These are phyloP conservation scores for Eucalyptus marginata DNA, from an alignment of 345 rosid species.

Conservation along the genomic window DNA sequence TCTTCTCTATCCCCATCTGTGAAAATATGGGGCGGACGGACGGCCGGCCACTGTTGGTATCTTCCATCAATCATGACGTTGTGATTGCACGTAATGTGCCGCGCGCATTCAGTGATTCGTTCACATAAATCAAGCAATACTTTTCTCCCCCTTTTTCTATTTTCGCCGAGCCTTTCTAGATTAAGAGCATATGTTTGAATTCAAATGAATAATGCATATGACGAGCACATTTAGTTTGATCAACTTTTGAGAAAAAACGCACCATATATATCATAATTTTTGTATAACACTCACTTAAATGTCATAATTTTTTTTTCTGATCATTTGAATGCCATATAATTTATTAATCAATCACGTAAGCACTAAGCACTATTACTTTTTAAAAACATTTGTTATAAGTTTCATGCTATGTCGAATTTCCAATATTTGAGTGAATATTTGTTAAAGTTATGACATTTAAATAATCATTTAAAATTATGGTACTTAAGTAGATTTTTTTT, in stretches of 20 bases:
- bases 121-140: neutral
- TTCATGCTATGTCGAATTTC: neutral
- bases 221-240: neutral
- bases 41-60: neutral
- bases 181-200: neutral
- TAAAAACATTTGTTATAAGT: fast-evolving
- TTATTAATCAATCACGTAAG: neutral
- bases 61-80: neutral
- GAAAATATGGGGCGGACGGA: neutral
- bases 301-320: neutral
- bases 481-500: too few species aligned
- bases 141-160: neutral
- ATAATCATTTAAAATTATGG: neutral
- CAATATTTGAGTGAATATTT: neutral
- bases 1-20: neutral
- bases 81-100: neutral
- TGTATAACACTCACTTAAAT: neutral
- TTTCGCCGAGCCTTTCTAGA: neutral
- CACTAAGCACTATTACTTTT: neutral
- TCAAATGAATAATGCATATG: neutral
- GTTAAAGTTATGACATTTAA: neutral
- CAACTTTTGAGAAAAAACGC: neutral
- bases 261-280: neutral
- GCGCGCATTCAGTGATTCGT: neutral
- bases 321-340: fast-evolving